Base-by-base conservation (phyloP, 2,329 filamentous ascomycete genomes). In the Diaporthe vexans region DNA sequence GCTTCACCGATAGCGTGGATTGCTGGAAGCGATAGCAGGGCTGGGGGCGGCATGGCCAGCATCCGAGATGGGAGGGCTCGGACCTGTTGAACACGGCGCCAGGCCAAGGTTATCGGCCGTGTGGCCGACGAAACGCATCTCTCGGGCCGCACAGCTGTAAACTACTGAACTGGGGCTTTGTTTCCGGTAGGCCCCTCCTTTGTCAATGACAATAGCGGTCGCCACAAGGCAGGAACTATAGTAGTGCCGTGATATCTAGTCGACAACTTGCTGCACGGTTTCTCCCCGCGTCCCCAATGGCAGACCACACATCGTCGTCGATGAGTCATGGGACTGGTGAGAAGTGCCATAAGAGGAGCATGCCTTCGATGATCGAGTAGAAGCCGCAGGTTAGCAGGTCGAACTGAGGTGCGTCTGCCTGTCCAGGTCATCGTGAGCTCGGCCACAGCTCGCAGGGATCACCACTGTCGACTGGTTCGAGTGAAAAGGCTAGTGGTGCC, bases 101-200 rank as follows among this genome's bases (percentile, higher is more conserved):
- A 68, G 63, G 33, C 48, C 48, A 54, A 29, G 10, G 48, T 40
- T 21, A 52, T 48, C 48, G 33, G 9, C 33, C 21, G 33, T 68
- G 48, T 68, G 63, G 33, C n/a, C 63, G 63, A 68, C 46, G 46
- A 52, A 68, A 68, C 67, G 73, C 73, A 73, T 48, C 70, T 75
- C 56, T 75, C 73, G 70, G 70, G 54, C 73, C 73, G 73, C 70
- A 35, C 35, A 29, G 33, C 7, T 54, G 63, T 54, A 24, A 26
- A 54, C 63, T 26, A 21, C 48, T 40, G 2, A 17, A 40, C 33
- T 52, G 46, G 46, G 24, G 63, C 11, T 68, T 51, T 68, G 63
- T 40, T 54, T 54, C 48, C 29, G 19, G 33, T n/a, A 4, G 63
- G 21, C 35, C 9, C 5, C 8, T 37, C 29, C 21, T 37, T 52